Percentiles rank a stretch among this genome's conserved stretches.
Evolutionary conservation across 2,329 filamentous ascomycete species (phyloP).

Genomic region (Apiospora pterosperma): DNA sequence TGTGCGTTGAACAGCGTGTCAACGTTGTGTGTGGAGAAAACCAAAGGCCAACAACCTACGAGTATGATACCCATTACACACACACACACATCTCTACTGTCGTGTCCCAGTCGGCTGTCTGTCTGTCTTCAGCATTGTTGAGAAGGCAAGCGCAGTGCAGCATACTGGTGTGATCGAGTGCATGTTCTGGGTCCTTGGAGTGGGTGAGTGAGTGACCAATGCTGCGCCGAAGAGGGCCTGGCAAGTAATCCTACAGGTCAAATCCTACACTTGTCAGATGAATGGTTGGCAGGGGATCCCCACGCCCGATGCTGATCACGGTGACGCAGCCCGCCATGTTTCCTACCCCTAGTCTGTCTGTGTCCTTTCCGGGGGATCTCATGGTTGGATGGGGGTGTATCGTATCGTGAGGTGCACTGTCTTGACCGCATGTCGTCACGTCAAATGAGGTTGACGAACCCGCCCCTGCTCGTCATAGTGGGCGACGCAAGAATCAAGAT

Average conservation of each 20-base stretch:
- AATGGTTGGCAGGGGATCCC: neutral
- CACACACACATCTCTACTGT: neutral
- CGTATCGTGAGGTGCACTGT: neutral
- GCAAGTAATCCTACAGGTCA: neutral
- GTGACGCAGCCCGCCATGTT: slow-evolving; percentile 2
- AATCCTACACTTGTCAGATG: neutral
- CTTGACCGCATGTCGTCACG: slow-evolving; percentile 1
- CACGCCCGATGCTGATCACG: slow-evolving; percentile 4
- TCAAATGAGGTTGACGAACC: neutral
- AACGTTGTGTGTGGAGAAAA: neutral
- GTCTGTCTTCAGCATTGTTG: neutral
- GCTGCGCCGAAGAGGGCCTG: neutral
- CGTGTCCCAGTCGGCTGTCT: neutral
- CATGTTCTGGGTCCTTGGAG: neutral
- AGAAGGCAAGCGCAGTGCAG: neutral
- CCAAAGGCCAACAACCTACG: neutral
- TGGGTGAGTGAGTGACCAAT: slow-evolving; percentile 1
- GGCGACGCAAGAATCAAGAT: neutral
- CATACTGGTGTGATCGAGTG: neutral
- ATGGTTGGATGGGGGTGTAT: neutral
- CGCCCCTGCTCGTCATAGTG: neutral
- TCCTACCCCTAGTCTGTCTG: neutral
- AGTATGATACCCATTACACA: neutral
- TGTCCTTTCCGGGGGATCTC: neutral
- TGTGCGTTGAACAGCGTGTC: slow-evolving; percentile 1